Base-by-base conservation (phyloP, 441 rosid species). In the Daphne laureola region DNA sequence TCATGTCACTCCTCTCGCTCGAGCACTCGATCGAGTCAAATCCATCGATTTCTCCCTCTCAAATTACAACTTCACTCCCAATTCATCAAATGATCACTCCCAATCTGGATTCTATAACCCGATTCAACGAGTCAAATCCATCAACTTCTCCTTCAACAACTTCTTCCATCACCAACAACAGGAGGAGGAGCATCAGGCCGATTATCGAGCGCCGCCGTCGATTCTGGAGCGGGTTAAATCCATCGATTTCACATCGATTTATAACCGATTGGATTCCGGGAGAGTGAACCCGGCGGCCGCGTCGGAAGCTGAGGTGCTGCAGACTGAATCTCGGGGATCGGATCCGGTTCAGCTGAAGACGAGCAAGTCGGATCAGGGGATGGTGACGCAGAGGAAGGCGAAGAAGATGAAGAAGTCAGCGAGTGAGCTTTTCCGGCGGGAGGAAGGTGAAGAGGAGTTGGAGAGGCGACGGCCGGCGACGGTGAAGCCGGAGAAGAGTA, bases 391-490 rank as follows among this genome's bases (percentile, higher is more conserved):
- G 16, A 49, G 49, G 27, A 49, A 41, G 42, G 12, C 41, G 36
- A 31, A 31, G 66, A 73, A 58, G 68, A 63, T 87, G 82, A 81
- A 62, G 78, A 87, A 72, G 73, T 83, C 90, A 3, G 82, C 75
- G n/a, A 87, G 94, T 65, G 82, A 71, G 67, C 80, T 63, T 62
- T 55, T 51, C 17, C 66, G 65, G 45, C n/a, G 23, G 43, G 11
- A 35, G 8, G 38, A 50, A 7, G 42, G 5, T 3, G 17, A 16
- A 8, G 31, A 21, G 41, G 53, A 55, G 12, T 55, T 61, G 41
- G 91, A 81, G 36, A 65, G 61, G 64, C 64, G 80, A 17, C 64
- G 78, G 45, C 80, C 85, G 14, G 74, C 69, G 51, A 78, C 84
- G 43, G 56, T 54, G 48, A 78, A 71, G 70, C 38, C 70, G 1